Conservation (phyloP, 2,329 filamentous ascomycete genomes). For the Hypoxylon sp. region DNA sequence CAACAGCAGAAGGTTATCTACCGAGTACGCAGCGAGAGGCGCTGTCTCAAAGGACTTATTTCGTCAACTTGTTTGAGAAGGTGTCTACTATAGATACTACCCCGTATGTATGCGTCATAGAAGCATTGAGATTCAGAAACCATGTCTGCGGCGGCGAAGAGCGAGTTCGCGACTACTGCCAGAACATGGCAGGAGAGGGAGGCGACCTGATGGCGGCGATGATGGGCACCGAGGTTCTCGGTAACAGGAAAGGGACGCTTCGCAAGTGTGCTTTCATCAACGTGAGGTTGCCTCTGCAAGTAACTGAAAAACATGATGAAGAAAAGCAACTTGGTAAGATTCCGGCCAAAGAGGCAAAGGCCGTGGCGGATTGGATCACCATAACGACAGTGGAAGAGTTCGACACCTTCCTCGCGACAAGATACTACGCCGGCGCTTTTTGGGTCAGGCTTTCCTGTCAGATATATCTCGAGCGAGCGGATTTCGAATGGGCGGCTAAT, state of each 20-base stretch:
- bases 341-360: constrained; percentile 40
- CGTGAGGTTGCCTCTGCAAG: constrained; percentile 66
- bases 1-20: constrained; percentile 76
- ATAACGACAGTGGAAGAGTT: constrained; percentile 46
- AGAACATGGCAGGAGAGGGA: constrained; percentile 65
- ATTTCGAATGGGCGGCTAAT: constrained; percentile 48
- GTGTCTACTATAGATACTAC: constrained; percentile 74
- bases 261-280: constrained; percentile 71
- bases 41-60: constrained; percentile 59
- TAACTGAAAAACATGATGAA: constrained; percentile 22
- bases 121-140: constrained; percentile 71
- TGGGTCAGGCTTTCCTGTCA: constrained; percentile 47
- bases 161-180: constrained; percentile 69
- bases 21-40: constrained; percentile 50
- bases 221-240: constrained; percentile 73
- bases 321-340: constrained; percentile 25
- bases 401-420: constrained; percentile 48
- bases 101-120: constrained; percentile 71
- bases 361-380: constrained; percentile 49
- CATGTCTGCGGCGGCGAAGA: constrained; percentile 73
- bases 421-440: constrained; percentile 46
- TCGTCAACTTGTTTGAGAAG: constrained; percentile 72
- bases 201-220: constrained; percentile 66
- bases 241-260: constrained; percentile 63
- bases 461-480: constrained; percentile 46